Percentiles rank a stretch among this genome's conserved stretches.
phyloP scores from a whole-genome alignment of 176 grass and related monocot genomes.

The Calamus simplicifolius region DNA sequence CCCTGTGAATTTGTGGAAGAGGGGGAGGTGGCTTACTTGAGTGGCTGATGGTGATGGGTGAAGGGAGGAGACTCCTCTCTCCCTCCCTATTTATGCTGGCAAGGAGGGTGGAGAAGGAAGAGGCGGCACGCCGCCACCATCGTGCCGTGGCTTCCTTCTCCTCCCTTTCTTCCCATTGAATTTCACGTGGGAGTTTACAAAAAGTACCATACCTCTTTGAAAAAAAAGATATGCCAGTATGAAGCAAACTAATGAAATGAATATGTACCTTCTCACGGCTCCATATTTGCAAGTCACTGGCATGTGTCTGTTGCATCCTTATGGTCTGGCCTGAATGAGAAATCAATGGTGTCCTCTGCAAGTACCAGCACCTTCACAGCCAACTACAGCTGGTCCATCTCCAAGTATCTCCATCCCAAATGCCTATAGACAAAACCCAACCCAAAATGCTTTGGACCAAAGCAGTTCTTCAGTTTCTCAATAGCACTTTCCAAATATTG shows the following conservation, averaged over 20 bases:
- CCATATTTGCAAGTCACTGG: conserved; percentile 71
- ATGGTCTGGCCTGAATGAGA: conserved; percentile 43
- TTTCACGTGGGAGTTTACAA: no score
- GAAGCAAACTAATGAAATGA: not conserved
- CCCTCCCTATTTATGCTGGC: no score
- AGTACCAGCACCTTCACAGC: conserved; percentile 35
- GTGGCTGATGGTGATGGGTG: no score
- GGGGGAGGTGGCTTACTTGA: no score
- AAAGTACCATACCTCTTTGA: no score
- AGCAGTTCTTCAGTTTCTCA: conserved; percentile 56
- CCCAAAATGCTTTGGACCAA: conserved; percentile 49
- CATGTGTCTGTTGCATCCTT: conserved; percentile 55
- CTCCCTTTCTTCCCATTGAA: no score
- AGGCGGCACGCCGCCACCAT: no score
- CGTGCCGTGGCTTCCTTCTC: no score
- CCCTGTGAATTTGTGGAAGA: no score
- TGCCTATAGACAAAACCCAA: conserved; percentile 78
- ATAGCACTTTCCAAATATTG: conserved; percentile 63
- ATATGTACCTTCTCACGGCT: conserved; percentile 42
- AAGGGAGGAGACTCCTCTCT: no score
- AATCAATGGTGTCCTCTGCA: conserved; percentile 50
- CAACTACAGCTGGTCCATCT: conserved; percentile 22
- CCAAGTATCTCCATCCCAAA: conserved; percentile 52
- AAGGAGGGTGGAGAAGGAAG: no score
- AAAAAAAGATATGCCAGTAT: not conserved